Conservation (phyloP, 768 basidiomycete genomes). For the Porphyrellus cyaneotinctus region DNA sequence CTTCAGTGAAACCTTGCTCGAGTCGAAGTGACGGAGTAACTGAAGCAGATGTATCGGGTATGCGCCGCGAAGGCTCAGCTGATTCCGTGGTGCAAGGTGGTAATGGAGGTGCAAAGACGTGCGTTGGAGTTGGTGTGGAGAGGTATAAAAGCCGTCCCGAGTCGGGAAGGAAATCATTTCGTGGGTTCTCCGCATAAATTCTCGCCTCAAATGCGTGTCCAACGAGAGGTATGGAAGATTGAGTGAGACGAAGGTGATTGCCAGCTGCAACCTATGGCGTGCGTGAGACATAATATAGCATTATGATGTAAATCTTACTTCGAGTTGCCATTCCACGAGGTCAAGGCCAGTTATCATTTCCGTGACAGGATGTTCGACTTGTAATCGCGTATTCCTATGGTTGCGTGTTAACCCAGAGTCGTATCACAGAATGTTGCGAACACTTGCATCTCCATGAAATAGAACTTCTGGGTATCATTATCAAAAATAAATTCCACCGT, state of each 20-base stretch:
- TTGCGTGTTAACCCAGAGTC: neutral
- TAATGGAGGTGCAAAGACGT: conserved; percentile 54
- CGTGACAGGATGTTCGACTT: conserved; percentile 90
- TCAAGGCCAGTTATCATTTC: conserved; percentile 95
- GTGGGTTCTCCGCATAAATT: conserved; percentile 93
- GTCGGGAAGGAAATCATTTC: conserved; percentile 90
- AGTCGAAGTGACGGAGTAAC: conserved; percentile 70
- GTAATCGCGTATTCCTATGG: conserved; percentile 74
- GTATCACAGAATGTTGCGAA: neutral
- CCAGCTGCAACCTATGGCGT: conserved; percentile 72
- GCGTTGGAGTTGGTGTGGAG: conserved; percentile 72
- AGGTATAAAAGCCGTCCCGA: conserved; percentile 80
- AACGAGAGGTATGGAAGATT: conserved; percentile 76
- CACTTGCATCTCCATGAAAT: conserved; percentile 92
- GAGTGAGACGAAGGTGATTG: conserved; percentile 74
- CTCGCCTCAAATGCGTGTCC: conserved; percentile 95
- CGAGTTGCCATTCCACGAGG: conserved; percentile 93
- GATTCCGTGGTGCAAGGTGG: conserved; percentile 28
- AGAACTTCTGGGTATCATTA: conserved; percentile 81
- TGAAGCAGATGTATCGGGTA: conserved; percentile 13
- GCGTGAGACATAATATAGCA: neutral
- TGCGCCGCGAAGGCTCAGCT: conserved; percentile 20
- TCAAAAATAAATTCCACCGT: conserved; percentile 98
- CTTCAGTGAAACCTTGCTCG: conserved; percentile 83
- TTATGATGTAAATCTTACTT: conserved; percentile 40